These are phyloP conservation scores for Xylaria telfairii DNA, from an alignment of 495 filamentous ascomycete species.

Conservation along the genomic window DNA sequence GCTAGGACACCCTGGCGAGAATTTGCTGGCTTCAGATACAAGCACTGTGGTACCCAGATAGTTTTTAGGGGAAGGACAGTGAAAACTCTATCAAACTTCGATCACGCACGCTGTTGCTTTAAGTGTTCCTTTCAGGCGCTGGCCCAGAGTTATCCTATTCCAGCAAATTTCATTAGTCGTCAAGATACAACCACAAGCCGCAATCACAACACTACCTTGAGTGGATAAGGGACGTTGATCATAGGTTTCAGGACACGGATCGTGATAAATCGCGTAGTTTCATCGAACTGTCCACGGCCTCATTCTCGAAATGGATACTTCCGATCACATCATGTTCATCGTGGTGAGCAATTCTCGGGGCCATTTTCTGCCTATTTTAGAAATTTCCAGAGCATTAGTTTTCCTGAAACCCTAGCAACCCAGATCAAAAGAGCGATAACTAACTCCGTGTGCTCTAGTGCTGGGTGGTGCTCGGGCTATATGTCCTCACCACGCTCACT, in stretches of 20 bases:
- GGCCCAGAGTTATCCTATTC: neutral
- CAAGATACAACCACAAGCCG: too few species aligned
- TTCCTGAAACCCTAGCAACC: too few species aligned
- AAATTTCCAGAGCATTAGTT: too few species aligned
- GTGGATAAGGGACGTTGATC: neutral
- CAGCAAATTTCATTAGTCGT: neutral
- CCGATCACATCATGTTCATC: conserved; percentile 16
- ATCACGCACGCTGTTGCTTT: neutral
- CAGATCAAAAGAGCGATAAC: too few species aligned
- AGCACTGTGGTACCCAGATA: too few species aligned
- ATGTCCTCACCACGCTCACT: conserved; percentile 11
- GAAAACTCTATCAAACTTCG: too few species aligned
- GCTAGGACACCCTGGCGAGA: neutral
- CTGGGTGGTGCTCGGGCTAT: conserved; percentile 15
- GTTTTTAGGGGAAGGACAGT: neutral
- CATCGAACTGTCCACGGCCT: neutral
- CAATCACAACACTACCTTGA: neutral
- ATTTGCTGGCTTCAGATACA: neutral
- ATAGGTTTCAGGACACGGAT: neutral
- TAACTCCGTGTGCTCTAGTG: too few species aligned
- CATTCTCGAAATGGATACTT: conserved; percentile 5
- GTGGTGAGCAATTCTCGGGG: too few species aligned
- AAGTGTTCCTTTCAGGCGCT: neutral
- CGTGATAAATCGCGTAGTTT: neutral
- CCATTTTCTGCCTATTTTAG: too few species aligned